Percentiles rank a stretch among this genome's conserved stretches.
Evolutionary conservation across 352 stramenopile genomes (phyloP).

Genomic region (Phytophthora podocarpi): DNA sequence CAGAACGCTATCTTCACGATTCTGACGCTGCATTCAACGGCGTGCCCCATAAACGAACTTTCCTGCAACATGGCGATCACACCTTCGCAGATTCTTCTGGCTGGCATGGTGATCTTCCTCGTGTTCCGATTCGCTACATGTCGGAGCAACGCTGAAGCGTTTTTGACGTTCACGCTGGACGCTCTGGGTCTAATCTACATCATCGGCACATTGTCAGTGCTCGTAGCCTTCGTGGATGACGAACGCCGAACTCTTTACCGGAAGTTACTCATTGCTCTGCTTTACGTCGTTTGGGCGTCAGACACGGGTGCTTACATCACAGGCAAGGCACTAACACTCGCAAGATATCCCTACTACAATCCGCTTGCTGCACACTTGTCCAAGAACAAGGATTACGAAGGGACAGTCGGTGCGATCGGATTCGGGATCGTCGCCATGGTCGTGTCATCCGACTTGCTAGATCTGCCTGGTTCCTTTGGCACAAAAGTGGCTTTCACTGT

Average conservation of each 20-base stretch:
- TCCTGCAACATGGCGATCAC: constrained; percentile 43
- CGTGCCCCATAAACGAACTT: constrained; percentile 65
- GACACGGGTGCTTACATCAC: constrained; percentile 95
- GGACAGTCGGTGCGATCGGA: constrained; percentile 85
- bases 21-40: constrained; percentile 60
- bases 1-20: constrained; percentile 56
- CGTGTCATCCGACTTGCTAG: constrained; percentile 62
- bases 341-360: constrained; percentile 84
- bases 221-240: constrained; percentile 70
- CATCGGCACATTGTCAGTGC: constrained; percentile 50
- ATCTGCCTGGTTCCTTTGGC: constrained; percentile 73
- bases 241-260: constrained; percentile 54
- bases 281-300: constrained; percentile 77
- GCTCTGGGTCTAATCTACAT: constrained; percentile 67
- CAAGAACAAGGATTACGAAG: constrained; percentile 97
- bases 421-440: constrained; percentile 89
- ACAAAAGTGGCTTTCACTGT: constrained; percentile 84
- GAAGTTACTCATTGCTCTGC: constrained; percentile 66
- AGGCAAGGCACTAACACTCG: constrained; percentile 85
- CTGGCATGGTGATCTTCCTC: constrained; percentile 45
- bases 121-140: constrained; percentile 50
- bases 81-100: constrained; percentile 40
- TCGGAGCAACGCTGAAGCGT: constrained; percentile 30
- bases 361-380: constrained; percentile 89
- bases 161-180: constrained; percentile 60